Conservation (phyloP, 1,139 yeast genomes). For the Nakaseomyces nivariensis region DNA sequence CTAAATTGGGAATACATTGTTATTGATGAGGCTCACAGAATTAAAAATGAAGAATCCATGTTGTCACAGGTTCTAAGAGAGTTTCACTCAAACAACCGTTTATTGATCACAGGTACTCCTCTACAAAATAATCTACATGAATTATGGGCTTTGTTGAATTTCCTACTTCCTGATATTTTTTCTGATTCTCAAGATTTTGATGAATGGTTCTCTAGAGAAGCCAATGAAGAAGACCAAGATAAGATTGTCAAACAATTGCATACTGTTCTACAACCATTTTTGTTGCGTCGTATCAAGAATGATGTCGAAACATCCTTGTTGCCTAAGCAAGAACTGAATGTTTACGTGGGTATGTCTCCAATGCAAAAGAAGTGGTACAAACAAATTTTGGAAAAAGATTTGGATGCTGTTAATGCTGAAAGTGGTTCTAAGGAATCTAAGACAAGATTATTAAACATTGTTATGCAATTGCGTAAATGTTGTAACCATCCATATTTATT, state of each 20-base stretch:
- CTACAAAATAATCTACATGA: constrained; percentile 90
- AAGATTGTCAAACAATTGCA: constrained; percentile 76
- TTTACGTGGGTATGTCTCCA: constrained; percentile 87
- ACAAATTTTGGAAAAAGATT: constrained; percentile 78
- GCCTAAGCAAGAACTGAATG: constrained; percentile 83
- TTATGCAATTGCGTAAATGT: constrained; percentile 93
- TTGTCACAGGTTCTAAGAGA: constrained; percentile 82
- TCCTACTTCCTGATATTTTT: constrained; percentile 86
- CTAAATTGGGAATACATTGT: constrained; percentile 89
- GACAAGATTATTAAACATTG: constrained; percentile 81
- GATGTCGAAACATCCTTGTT: constrained; percentile 87
- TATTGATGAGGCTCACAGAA: constrained; percentile 95
- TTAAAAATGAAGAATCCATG: constrained; percentile 86
- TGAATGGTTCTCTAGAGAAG: constrained; percentile 62
- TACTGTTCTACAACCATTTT: constrained; percentile 75
- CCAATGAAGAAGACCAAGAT: constrained; percentile 51
- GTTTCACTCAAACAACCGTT: constrained; percentile 73
- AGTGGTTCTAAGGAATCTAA: constrained; percentile 84
- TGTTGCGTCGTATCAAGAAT: constrained; percentile 78
- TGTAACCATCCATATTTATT: constrained; percentile 95
- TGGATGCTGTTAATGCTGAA: constrained; percentile 92
- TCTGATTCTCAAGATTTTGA: constrained; percentile 85
- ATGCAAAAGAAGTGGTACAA: constrained; percentile 94
- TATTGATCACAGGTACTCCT: constrained; percentile 92
- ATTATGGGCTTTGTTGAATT: constrained; percentile 88